Evolutionary conservation across 1,139 yeast species (phyloP).

Genomic region (Blastobotrys malaysiensis): DNA sequence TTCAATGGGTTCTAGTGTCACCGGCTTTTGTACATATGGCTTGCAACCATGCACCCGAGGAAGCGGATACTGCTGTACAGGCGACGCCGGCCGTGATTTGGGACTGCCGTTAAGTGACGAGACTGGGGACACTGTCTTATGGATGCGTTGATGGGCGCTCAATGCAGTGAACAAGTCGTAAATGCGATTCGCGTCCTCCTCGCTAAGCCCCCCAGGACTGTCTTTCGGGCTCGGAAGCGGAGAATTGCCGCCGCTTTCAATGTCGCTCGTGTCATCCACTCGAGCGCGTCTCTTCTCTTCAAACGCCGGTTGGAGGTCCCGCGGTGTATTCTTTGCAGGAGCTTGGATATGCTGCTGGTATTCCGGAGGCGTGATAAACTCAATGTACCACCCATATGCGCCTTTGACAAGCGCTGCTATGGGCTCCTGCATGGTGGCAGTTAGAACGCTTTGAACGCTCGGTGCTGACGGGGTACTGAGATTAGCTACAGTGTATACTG

Average conservation of each 20-base stretch:
- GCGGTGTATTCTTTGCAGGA: not conserved
- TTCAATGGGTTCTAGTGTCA: not conserved
- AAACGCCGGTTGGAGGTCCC: not conserved
- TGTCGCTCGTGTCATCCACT: no score
- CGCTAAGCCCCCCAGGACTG: not conserved
- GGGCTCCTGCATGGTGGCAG: not conserved
- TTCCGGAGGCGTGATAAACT: not conserved
- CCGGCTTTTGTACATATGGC: not conserved
- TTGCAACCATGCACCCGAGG: constrained; percentile 5
- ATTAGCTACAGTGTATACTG: not conserved
- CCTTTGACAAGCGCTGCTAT: not conserved
- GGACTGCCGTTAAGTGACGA: not conserved
- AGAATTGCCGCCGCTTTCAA: no score
- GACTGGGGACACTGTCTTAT: not conserved
- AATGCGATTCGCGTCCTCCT: not conserved
- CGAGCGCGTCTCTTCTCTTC: no score
- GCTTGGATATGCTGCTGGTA: not conserved
- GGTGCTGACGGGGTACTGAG: not conserved
- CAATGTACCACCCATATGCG: not conserved
- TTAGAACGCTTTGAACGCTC: not conserved
- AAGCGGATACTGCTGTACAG: not conserved
- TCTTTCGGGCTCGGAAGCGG: no score
- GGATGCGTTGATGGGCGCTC: not conserved
- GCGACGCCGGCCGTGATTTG: not conserved
- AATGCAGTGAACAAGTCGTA: not conserved